Conservation (phyloP, 306 rosid genomes). For the Cucumis cinereus region DNA sequence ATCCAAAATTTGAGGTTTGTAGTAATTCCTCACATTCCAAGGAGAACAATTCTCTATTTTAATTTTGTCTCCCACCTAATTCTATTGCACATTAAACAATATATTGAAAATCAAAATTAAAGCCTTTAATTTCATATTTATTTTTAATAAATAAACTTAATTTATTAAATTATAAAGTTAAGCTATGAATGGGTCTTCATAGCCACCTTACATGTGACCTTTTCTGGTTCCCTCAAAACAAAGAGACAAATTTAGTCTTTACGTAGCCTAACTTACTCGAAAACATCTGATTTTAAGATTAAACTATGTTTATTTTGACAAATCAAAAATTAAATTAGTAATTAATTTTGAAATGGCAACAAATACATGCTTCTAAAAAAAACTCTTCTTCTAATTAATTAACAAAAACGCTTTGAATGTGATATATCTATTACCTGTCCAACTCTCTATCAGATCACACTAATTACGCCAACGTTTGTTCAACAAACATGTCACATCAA, state of each 20-base stretch:
- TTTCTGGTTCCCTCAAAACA: neutral
- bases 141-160: neutral
- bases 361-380: neutral
- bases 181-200: neutral
- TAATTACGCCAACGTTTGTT: neutral
- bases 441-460: neutral
- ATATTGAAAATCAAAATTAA: neutral
- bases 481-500: neutral
- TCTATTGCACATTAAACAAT: neutral
- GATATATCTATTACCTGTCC: neutral
- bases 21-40: too few species aligned
- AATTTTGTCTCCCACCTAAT: neutral
- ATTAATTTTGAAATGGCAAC: too few species aligned
- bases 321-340: too few species aligned
- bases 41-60: too few species aligned
- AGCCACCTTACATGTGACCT: neutral
- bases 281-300: too few species aligned
- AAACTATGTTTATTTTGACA: too few species aligned
- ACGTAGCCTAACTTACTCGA: neutral
- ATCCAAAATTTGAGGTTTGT: too few species aligned
- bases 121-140: neutral
- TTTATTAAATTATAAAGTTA: neutral
- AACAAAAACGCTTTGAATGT: neutral
- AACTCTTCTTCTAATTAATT: neutral
- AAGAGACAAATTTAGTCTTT: neutral